Base-by-base conservation (phyloP, 208 protist species). In the Crithidia bombi region DNA sequence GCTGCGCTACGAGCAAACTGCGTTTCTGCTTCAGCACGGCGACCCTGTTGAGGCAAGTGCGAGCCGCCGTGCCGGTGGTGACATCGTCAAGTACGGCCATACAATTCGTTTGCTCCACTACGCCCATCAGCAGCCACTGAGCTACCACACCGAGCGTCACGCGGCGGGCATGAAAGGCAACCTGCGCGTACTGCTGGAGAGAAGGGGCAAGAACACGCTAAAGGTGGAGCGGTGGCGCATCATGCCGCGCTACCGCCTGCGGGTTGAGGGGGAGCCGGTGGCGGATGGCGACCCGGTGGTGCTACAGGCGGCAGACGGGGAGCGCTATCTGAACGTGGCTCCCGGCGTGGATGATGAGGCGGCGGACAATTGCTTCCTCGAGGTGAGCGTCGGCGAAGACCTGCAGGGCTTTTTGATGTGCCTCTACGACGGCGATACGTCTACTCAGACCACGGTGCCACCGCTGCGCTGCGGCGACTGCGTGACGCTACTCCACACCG, bases 221-320 rank as follows among this genome's bases (percentile, higher is more conserved):
- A 47, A 54, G 23, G 19, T 65, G 19, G 79, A 88, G 50, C 75
- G 77, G 32, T 86, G 85, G 82, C 81, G 85, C 57, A 73, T 90
- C n/a, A 86, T 86, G 79, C 81, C 85, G 68, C 73, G 85, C 33
- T 87, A 87, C 65, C 74, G 79, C 0, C 79, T 90, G 52, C 77
- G 85, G 10, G 81, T 85, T 2, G 85, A 90, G 62, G 85, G 85
- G 0, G 85, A 90, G 70, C 78, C 69, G 7, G 85, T 90, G 4
- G 65, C 56, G 9, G 81, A 82, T 32, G 81, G 81, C 1, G 85
- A 90, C 55, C 69, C 75, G 12, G 73, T 90, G 17, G 47, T 83
- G 41, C 73, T 90, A 12, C 85, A 90, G 66, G 75, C 79, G 23
- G 43, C 55, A 0, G 69, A 66, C n/a, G 72, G 61, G 2, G 81